A percentile compares a stretch with the other conserved stretches of the same genome.
Evolutionary conservation across 169 alveolate genomes (phyloP).

Genomic region (Perkinsus olseni): DNA sequence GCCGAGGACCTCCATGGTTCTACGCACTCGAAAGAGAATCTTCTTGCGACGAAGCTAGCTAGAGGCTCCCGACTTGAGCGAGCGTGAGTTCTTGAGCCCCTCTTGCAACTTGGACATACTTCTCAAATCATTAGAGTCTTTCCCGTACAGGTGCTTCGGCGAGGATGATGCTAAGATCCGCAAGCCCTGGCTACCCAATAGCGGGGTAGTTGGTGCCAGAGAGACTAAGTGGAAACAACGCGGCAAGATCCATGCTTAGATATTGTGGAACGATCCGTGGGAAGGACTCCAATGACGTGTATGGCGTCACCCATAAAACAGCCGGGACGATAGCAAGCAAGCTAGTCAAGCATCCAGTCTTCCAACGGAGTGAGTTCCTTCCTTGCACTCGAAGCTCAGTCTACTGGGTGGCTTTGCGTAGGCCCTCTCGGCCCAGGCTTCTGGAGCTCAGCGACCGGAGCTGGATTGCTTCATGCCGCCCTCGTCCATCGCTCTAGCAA

Average conservation of each 20-base stretch:
- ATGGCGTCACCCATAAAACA: neutral
- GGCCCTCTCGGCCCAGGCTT: neutral
- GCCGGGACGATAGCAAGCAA: neutral
- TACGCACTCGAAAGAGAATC: neutral
- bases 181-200: neutral
- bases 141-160: neutral
- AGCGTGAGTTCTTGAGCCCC: neutral
- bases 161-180: neutral
- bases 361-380: neutral
- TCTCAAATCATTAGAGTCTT: no score
- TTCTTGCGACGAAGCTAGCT: neutral
- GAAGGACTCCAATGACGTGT: neutral
- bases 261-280: neutral
- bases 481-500: neutral
- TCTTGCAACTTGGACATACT: no score
- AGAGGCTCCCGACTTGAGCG: neutral
- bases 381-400: no score
- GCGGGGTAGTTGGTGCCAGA: neutral
- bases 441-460: neutral
- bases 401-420: neutral
- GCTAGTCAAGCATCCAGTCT: neutral
- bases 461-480: neutral
- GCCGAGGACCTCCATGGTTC: neutral
- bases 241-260: neutral
- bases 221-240: no score